These are phyloP conservation scores for Solanum aculeatissimum DNA, from an alignment of 305 asterid genomes.

Conservation along the genomic window DNA sequence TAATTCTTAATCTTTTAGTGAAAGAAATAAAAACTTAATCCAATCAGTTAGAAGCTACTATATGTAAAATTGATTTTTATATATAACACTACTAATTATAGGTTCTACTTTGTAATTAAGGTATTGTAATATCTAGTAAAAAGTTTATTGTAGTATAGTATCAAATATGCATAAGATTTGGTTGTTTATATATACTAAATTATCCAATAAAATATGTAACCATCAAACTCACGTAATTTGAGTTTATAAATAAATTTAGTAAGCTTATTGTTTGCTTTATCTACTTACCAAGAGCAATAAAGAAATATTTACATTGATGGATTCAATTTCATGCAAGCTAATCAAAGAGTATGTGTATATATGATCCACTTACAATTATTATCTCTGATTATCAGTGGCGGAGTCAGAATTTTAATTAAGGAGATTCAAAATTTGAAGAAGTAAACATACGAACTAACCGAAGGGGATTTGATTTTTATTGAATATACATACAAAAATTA, in stretches of 20 bases:
- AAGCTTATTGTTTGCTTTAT: neutral
- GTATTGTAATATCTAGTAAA: neutral
- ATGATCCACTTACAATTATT: no score
- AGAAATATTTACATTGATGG: neutral
- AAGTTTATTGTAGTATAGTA: neutral
- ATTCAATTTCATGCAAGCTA: neutral
- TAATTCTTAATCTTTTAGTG: neutral
- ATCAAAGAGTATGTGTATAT: neutral
- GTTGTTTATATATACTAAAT: neutral
- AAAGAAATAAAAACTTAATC: neutral
- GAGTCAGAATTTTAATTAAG: no score
- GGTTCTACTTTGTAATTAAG: neutral
- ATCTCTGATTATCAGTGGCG: no score
- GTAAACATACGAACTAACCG: no score
- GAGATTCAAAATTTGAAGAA: no score
- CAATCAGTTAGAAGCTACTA: neutral
- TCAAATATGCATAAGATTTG: neutral
- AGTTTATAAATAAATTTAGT: neutral
- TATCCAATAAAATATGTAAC: no score
- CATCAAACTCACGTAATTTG: neutral
- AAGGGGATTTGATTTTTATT: no score
- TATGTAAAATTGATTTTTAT: neutral
- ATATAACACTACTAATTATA: neutral
- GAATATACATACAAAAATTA: no score
- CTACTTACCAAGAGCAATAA: neutral